A percentile compares a stretch with the other conserved stretches of the same genome.
phyloP scores from a whole-genome alignment of 495 filamentous ascomycete genomes.

The Penicillium chermesinum region DNA sequence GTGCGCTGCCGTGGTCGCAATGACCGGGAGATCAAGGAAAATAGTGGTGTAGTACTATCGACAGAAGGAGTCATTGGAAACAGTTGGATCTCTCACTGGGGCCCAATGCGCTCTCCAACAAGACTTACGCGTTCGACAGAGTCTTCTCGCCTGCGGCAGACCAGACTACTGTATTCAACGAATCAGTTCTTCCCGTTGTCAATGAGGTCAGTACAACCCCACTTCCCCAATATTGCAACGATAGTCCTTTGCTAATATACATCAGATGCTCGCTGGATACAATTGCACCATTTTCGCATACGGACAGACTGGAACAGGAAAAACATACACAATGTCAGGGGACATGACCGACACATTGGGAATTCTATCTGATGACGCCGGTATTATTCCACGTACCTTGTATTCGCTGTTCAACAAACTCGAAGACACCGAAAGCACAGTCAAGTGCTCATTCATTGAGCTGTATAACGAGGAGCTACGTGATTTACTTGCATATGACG shows the following conservation, averaged over 20 bases:
- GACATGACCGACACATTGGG: slow-evolving; percentile 87
- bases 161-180: slow-evolving; percentile 86
- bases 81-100: slow-evolving; percentile 87
- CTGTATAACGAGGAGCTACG: slow-evolving; percentile 96
- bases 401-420: slow-evolving; percentile 82
- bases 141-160: slow-evolving; percentile 96
- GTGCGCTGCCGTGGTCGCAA: slow-evolving; percentile 91
- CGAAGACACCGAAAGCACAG: slow-evolving; percentile 77
- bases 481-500: slow-evolving; percentile 77
- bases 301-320: slow-evolving; percentile 95
- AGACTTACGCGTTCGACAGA: slow-evolving; percentile 93
- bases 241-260: neutral
- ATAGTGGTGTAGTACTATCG: slow-evolving; percentile 82
- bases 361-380: slow-evolving; percentile 81
- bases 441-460: slow-evolving; percentile 98
- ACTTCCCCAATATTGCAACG: no score
- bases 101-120: slow-evolving; percentile 85
- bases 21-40: slow-evolving; percentile 86
- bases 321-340: slow-evolving; percentile 99
- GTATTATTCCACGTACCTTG: slow-evolving; percentile 87
- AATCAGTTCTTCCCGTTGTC: slow-evolving; percentile 84
- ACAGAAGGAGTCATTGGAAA: slow-evolving; percentile 85
- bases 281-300: slow-evolving; percentile 99
- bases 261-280: slow-evolving; percentile 87
- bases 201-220: slow-evolving; percentile 91